These are phyloP conservation scores for Zasmidium citrigriseum DNA, from an alignment of 2,329 filamentous ascomycete genomes.

Conservation along the genomic window DNA sequence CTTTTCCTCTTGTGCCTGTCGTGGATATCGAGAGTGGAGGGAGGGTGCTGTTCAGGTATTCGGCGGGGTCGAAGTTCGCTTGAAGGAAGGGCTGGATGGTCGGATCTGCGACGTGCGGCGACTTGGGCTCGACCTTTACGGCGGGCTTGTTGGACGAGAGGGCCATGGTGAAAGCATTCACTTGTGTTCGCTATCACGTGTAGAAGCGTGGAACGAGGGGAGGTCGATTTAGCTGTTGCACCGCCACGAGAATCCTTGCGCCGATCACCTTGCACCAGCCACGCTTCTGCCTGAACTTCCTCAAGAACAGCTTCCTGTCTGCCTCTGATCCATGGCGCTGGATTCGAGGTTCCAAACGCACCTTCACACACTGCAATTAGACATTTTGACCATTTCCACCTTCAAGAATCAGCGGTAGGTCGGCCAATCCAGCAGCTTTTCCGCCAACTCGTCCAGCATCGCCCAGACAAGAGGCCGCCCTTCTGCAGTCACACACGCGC, in stretches of 20 bases:
- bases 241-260: background rate
- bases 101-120: slow-evolving; percentile 68
- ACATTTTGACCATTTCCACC: background rate
- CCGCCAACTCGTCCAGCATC: background rate
- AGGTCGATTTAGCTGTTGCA: background rate
- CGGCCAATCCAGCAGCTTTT: background rate
- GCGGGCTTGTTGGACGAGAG: slow-evolving; percentile 6
- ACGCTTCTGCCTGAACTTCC: background rate
- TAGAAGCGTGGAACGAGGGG: background rate
- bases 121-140: slow-evolving; percentile 37
- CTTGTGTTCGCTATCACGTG: background rate
- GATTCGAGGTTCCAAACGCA: background rate
- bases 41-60: slow-evolving; percentile 79
- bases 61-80: slow-evolving; percentile 76
- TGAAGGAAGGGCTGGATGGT: slow-evolving; percentile 74
- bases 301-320: too few species aligned
- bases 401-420: background rate
- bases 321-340: background rate
- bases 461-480: background rate
- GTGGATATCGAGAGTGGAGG: slow-evolving; percentile 63
- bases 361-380: background rate
- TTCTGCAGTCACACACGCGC: background rate
- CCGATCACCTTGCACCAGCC: background rate
- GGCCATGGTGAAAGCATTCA: slow-evolving; percentile 10
- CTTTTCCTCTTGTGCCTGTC: slow-evolving; percentile 33